Percentiles rank a stretch among this genome's conserved stretches.
These are phyloP conservation scores for Spatholobus suberectus DNA, from an alignment of 306 rosid species.

Conservation along the genomic window DNA sequence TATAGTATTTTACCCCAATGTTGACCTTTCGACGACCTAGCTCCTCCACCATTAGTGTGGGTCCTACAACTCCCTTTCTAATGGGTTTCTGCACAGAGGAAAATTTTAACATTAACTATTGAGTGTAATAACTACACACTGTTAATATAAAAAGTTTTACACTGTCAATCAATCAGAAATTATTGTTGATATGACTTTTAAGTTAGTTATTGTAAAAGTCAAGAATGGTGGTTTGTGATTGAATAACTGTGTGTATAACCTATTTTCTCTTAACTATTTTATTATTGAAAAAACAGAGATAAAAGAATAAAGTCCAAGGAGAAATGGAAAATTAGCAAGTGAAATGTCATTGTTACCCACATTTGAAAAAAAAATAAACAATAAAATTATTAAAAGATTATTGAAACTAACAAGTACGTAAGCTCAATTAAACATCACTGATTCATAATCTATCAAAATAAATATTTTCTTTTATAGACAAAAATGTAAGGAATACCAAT, in stretches of 20 bases:
- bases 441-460: not conserved
- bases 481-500: not conserved
- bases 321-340: slow-evolving; percentile 15
- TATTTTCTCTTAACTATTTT: too few species aligned
- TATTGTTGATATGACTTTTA: too few species aligned
- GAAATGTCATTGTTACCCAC: slow-evolving; percentile 8
- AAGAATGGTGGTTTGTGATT: too few species aligned
- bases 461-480: not conserved
- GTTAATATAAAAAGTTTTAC: too few species aligned
- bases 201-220: too few species aligned
- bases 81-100: slow-evolving; percentile 75
- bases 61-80: slow-evolving; percentile 84
- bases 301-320: not conserved
- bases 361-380: not conserved
- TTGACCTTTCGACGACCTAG: slow-evolving; percentile 76
- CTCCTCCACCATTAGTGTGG: slow-evolving; percentile 90
- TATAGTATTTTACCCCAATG: slow-evolving; percentile 59
- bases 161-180: too few species aligned
- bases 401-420: not conserved
- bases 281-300: not conserved
- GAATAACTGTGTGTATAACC: too few species aligned
- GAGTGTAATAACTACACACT: too few species aligned
- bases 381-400: not conserved
- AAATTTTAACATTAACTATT: slow-evolving; percentile 17
- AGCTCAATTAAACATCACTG: not conserved